Evolutionary conservation across 116 monocot species (phyloP), one percentile per base, ranked within the genome.

Genomic region (Dioscorea cayenensis): DNA sequence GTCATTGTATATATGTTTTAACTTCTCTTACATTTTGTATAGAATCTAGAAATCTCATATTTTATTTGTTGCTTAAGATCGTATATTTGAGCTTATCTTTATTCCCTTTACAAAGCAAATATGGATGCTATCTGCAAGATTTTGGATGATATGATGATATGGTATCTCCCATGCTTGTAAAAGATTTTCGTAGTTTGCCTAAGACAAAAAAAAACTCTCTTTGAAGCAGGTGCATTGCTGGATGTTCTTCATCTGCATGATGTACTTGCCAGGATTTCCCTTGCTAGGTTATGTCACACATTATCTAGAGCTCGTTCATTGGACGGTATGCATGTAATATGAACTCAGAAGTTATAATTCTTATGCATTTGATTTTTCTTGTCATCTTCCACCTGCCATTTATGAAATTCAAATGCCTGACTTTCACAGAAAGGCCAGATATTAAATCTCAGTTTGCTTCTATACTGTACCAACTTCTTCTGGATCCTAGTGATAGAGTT

Each of bases 221-320:
- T 60, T 82, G 75, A 79, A 71, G 43, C 91, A 99, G 99, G 99
- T 83, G 94, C 99, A 67, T 83, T 99, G 83, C 94, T 91, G 80
- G 99, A 99, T 85, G 80, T 94, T 77, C 94, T 99, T 80, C 94
- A 94, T 77, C 76, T 99, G 77, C 99, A 94, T 83, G 99, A 99
- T 83, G 91, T 94, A 62, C 89, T 99, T 79, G 94, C 99, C 72
- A 91, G 99, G 69, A 91, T 99, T 70, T 94, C 87, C 72, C 94
- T 99, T 68, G 99, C 94, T 76, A 91, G 82, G 72, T 77, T 99
- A 78, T 99, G 99, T 51, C 81, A 99, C 83, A 75, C 89, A 55
- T 71, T 99, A 77, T 99, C 91, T 68, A 88, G 89, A 83, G 91
- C 99, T 29, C 91, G 94, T 71, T 84, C 81, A 17, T 72, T 94